Evolutionary conservation across 2,329 filamentous ascomycete genomes (phyloP).

Genomic region (Dactylonectria estremocensis): DNA sequence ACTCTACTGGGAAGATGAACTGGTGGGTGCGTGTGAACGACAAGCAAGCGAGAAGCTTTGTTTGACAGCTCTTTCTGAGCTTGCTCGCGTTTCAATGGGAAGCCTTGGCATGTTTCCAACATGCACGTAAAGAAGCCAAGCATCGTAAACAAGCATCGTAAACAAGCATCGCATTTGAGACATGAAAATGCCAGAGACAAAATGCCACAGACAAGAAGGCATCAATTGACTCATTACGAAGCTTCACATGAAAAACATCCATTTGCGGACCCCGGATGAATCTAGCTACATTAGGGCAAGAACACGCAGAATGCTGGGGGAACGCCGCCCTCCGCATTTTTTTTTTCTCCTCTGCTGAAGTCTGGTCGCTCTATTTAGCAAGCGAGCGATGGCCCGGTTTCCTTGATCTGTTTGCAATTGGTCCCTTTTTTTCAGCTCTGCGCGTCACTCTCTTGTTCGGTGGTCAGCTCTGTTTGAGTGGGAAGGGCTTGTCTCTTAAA

Average conservation of each 20-base stretch:
- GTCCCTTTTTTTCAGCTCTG: too few relatives aligned
- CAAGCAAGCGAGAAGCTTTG: background rate
- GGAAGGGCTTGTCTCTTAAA: too few relatives aligned
- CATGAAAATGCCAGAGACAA: too few relatives aligned
- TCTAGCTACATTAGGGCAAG: slow-evolving; percentile 14
- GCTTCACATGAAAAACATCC: slow-evolving; percentile 1
- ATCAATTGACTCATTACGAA: background rate
- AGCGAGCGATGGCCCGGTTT: too few relatives aligned
- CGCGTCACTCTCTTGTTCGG: too few relatives aligned
- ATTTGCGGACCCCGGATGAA: slow-evolving; percentile 23
- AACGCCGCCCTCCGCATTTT: slow-evolving; percentile 28
- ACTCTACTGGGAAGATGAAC: slow-evolving; percentile 14
- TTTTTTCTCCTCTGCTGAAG: slow-evolving; percentile 7
- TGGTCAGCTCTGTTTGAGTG: too few relatives aligned
- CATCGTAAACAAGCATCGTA: background rate
- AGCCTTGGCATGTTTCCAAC: background rate
- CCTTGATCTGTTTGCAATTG: too few relatives aligned
- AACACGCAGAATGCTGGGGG: slow-evolving; percentile 24
- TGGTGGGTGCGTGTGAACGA: background rate
- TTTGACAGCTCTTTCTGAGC: background rate
- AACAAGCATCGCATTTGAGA: background rate
- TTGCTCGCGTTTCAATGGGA: background rate
- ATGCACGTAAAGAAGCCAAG: background rate
- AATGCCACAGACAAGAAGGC: background rate
- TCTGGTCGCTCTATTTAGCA: background rate